phyloP scores from a whole-genome alignment of 2,329 filamentous ascomycete genomes.

The Chrysosporium keratinophilum region DNA sequence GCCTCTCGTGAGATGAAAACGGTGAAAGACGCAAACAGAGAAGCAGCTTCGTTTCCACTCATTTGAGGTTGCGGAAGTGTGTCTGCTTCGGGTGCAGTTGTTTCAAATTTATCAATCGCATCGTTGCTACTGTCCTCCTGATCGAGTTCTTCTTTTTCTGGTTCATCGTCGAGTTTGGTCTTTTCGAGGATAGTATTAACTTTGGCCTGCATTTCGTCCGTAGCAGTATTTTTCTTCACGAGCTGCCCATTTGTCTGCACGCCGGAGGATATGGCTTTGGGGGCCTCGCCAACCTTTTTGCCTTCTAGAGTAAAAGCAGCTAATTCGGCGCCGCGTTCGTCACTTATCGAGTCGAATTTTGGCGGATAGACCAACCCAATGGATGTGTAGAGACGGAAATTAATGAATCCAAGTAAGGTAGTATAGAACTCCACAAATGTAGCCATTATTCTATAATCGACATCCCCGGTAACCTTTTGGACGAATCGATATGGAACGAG shows the following conservation, averaged over 20 bases:
- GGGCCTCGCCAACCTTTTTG: slow-evolving; percentile 43
- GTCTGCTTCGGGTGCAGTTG: slow-evolving; percentile 73
- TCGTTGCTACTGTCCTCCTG: slow-evolving; percentile 45
- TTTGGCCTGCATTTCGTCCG: slow-evolving; percentile 48
- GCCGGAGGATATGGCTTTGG: slow-evolving; percentile 44
- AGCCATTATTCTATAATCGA: slow-evolving; percentile 98
- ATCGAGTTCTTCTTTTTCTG: slow-evolving; percentile 33
- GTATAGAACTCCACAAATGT: slow-evolving; percentile 99
- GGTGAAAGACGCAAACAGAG: slow-evolving; percentile 79
- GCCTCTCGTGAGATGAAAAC: slow-evolving; percentile 92
- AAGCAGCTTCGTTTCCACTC: slow-evolving; percentile 55
- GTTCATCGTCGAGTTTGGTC: slow-evolving; percentile 34
- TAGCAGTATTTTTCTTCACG: slow-evolving; percentile 45
- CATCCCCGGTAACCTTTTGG: slow-evolving; percentile 81
- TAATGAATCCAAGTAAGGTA: slow-evolving; percentile 87
- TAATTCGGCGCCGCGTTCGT: slow-evolving; percentile 81
- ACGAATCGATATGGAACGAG: slow-evolving; percentile 97
- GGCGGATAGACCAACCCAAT: slow-evolving; percentile 90
- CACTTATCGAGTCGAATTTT: slow-evolving; percentile 77
- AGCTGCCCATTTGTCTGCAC: slow-evolving; percentile 43
- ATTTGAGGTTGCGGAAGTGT: slow-evolving; percentile 67
- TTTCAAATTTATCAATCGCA: slow-evolving; percentile 83
- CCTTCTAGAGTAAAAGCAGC: slow-evolving; percentile 85
- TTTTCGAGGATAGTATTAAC: slow-evolving; percentile 47
- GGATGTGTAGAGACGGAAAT: slow-evolving; percentile 87